Conservation (phyloP, 75 land plant genomes). For the Pinus tabuliformis region DNA sequence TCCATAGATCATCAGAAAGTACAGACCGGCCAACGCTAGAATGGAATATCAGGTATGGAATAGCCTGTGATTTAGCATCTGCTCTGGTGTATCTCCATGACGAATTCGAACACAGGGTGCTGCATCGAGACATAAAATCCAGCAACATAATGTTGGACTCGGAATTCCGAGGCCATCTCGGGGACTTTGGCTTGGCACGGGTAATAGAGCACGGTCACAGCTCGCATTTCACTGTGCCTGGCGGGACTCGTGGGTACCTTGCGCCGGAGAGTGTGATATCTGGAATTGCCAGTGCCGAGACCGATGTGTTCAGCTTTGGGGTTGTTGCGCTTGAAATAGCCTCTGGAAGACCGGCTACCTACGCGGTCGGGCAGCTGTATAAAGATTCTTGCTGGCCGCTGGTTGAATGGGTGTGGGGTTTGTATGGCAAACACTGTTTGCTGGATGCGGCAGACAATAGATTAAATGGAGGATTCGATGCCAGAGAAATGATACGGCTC, state of each 20-base stretch:
- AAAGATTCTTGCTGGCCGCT: background rate
- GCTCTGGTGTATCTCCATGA: slow-evolving; percentile 50
- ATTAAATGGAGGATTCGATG: slow-evolving; percentile 29
- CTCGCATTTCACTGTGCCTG: slow-evolving; percentile 20
- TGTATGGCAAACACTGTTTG: slow-evolving; percentile 15
- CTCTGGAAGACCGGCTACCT: slow-evolving; percentile 18
- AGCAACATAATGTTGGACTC: slow-evolving; percentile 53
- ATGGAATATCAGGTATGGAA: slow-evolving; percentile 36
- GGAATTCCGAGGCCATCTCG: slow-evolving; percentile 41
- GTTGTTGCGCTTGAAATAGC: slow-evolving; percentile 37
- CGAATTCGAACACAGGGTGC: slow-evolving; percentile 38
- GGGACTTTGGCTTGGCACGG: slow-evolving; percentile 61
- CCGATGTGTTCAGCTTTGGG: slow-evolving; percentile 48
- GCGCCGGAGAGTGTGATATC: slow-evolving; percentile 28
- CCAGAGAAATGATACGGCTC: slow-evolving; percentile 43
- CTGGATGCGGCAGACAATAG: slow-evolving; percentile 22
- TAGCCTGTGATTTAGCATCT: slow-evolving; percentile 27
- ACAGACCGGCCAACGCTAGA: background rate
- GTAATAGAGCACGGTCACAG: slow-evolving; percentile 30
- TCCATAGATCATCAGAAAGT: background rate
- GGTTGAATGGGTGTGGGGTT: slow-evolving; percentile 41
- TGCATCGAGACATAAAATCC: slow-evolving; percentile 49
- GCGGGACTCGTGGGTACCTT: slow-evolving; percentile 42
- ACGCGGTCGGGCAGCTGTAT: background rate
- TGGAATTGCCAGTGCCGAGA: slow-evolving; percentile 22